Evolutionary conservation across 129 eudicot genomes (phyloP), one percentile per base, ranked within the genome.

Genomic region (Escallonia rubra): DNA sequence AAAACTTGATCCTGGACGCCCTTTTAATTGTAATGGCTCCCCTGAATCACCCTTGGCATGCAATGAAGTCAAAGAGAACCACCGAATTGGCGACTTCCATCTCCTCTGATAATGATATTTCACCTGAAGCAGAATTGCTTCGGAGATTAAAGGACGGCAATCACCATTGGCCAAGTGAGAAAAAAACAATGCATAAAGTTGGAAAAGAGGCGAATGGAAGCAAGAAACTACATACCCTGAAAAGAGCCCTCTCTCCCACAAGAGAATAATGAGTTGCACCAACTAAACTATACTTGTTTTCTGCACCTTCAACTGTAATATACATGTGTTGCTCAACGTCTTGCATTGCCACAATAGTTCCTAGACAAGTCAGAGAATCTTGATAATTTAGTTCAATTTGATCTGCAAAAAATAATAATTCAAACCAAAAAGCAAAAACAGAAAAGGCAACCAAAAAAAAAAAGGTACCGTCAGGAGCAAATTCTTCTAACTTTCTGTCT

Each of bases 221-320:
- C 34, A 7, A 67, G 66, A 70, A 64, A 59, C 44, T 63, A n/a
- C 83, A 45, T 78, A 89, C 99, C 89, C 85, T 89, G 86, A 94
- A 94, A 80, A 94, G 93, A 72, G 97, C 90, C 78, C 78, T 76
- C 67, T 89, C 79, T 53, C 82, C 87, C 54, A 79, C 88, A 70
- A 94, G 83, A 16, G 97, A 89, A 75, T 94, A 90, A 81, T 94
- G 99, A 77, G 81, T 64, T 68, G 88, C 68, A 66, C 99, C 99
- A 82, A 74, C 82, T 71, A 89, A 55, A 63, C 65, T 76, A 67
- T 82, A 81, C 63, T 82, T 80, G 80, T 72, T 82, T 76, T 74
- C 90, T 57, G 41, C 76, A 64, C 79, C 84, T 74, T 83, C 89
- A 61, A 83, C 95, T 67, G 87, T 83, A 52, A 94, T 72, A 77